phyloP scores from a whole-genome alignment of 345 rosid genomes.

The Lumnitzera racemosa region DNA sequence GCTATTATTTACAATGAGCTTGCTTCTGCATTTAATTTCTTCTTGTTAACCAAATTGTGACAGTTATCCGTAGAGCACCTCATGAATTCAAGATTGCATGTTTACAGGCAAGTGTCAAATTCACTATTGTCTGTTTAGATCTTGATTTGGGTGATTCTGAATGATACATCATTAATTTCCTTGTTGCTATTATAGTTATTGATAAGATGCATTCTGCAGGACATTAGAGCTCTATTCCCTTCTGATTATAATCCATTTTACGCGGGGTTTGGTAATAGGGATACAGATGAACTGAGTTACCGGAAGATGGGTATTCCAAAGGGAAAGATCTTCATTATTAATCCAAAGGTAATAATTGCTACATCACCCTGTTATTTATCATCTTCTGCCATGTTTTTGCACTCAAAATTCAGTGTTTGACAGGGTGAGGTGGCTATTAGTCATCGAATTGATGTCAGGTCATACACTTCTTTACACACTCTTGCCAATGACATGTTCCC shows the following conservation, averaged over 20 bases:
- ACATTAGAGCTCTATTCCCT: constrained; percentile 81
- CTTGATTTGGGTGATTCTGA: not conserved
- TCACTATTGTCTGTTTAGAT: not conserved
- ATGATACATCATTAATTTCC: not conserved
- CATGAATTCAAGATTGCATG: constrained; percentile 96
- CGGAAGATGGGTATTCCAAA: constrained; percentile 83
- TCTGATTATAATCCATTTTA: constrained; percentile 84
- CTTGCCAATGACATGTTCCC: constrained; percentile 94
- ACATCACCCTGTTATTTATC: not conserved
- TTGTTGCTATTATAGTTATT: not conserved
- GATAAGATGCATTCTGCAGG: constrained; percentile 34
- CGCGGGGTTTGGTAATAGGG: constrained; percentile 91
- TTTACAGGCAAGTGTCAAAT: constrained; percentile 51
- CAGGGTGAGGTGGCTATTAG: constrained; percentile 95
- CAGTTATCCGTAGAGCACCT: constrained; percentile 93
- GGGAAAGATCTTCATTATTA: constrained; percentile 87
- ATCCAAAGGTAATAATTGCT: constrained; percentile 59
- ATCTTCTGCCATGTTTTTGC: not conserved
- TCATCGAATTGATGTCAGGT: constrained; percentile 60
- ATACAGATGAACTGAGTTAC: constrained; percentile 89
- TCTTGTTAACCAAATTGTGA: constrained; percentile 2
- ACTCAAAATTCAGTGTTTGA: constrained; percentile 1
- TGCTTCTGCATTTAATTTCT: not conserved
- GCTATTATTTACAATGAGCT: not conserved
- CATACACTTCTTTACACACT: constrained; percentile 82